A percentile compares a stretch with the other conserved stretches of the same genome.
phyloP scores from a whole-genome alignment of 345 rosid species.

The Chamaenerion angustifolium region DNA sequence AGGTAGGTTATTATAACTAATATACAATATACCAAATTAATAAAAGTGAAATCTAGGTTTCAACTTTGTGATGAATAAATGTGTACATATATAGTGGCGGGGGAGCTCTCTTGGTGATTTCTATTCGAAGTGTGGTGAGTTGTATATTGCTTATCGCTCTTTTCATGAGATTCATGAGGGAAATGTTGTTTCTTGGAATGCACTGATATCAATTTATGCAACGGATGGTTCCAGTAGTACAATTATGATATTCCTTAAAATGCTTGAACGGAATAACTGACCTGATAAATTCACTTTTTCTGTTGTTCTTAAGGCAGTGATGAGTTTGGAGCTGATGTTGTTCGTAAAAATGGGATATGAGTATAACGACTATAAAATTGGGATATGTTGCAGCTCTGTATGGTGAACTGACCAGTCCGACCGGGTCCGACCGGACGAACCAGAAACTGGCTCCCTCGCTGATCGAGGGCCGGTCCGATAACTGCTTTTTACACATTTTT shows the following conservation, averaged over 20 bases:
- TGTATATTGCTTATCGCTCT: constrained; percentile 42
- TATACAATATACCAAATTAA: too few relatives aligned
- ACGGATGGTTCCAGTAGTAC: constrained; percentile 20
- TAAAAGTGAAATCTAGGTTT: too few relatives aligned
- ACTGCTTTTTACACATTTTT: too few relatives aligned
- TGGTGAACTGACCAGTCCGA: too few relatives aligned
- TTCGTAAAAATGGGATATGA: constrained; percentile 53
- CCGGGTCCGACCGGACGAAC: too few relatives aligned
- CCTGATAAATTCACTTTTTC: constrained; percentile 75
- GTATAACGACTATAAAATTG: constrained; percentile 34
- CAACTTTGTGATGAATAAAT: too few relatives aligned
- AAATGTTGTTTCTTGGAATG: constrained; percentile 72
- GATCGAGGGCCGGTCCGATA: too few relatives aligned
- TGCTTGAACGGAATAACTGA: constrained; percentile 41
- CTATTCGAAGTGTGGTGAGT: constrained; percentile 44
- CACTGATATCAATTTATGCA: constrained; percentile 57
- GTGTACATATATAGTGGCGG: too few relatives aligned
- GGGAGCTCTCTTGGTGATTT: constrained; percentile 68
- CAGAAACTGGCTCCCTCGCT: too few relatives aligned
- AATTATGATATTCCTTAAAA: constrained; percentile 29
- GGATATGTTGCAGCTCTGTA: too few relatives aligned
- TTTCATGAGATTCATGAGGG: constrained; percentile 40
- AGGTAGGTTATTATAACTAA: too few relatives aligned
- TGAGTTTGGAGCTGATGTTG: constrained; percentile 23
- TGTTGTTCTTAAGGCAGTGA: constrained; percentile 33